phyloP scores from a whole-genome alignment of 164 flowering plant species.

The Piper longum region DNA sequence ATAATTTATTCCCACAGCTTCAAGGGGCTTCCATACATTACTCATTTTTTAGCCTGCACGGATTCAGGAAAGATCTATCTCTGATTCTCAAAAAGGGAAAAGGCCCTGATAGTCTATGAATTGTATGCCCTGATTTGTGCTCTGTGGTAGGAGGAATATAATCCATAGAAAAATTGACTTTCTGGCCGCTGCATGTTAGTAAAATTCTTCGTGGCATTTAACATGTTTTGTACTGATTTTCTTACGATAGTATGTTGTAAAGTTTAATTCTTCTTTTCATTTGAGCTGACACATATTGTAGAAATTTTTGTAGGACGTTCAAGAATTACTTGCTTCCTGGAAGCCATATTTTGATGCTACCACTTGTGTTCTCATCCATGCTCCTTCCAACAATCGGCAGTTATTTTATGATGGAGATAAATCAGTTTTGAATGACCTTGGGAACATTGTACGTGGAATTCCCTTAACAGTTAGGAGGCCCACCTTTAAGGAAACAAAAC shows the following conservation, averaged over 20 bases:
- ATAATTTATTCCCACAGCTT: too few species aligned
- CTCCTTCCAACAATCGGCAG: conserved; percentile 73
- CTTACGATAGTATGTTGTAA: too few species aligned
- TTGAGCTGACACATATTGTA: neutral
- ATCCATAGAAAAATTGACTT: neutral
- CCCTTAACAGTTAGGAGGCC: too few species aligned
- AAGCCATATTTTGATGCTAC: conserved; percentile 75
- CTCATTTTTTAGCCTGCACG: too few species aligned
- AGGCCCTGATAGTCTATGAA: too few species aligned
- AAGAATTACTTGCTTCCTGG: conserved; percentile 75
- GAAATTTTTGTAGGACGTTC: conserved; percentile 43
- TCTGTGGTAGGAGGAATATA: neutral
- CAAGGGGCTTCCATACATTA: too few species aligned
- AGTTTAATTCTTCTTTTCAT: neutral
- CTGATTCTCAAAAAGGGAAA: too few species aligned
- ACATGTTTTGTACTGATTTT: too few species aligned
- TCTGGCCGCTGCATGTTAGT: neutral
- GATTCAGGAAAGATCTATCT: too few species aligned
- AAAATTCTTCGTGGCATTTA: too few species aligned
- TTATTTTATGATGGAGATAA: conserved; percentile 55
- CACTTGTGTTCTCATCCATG: conserved; percentile 44
- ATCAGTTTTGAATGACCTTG: conserved; percentile 30
- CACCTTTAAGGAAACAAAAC: conserved; percentile 69
- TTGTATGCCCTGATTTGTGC: too few species aligned
- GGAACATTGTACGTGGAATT: too few species aligned